These are phyloP conservation scores for Schwanniomyces vanrijiae DNA, from an alignment of 805 yeast genomes.

Conservation along the genomic window DNA sequence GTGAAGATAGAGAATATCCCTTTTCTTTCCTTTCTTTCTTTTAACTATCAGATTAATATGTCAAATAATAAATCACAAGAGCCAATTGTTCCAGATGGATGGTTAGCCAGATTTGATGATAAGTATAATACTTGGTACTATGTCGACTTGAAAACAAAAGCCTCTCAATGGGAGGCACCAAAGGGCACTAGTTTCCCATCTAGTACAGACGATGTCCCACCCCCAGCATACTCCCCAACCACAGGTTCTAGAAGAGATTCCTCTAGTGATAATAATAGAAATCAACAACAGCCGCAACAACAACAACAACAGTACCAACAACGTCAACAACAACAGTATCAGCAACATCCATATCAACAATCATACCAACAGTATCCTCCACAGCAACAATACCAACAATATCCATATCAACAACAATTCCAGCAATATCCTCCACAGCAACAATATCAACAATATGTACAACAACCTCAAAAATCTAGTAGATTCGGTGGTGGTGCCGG, in stretches of 20 bases:
- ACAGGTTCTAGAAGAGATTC: not conserved
- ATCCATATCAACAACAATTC: constrained; percentile 22
- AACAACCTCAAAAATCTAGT: constrained; percentile 21
- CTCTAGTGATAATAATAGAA: not conserved
- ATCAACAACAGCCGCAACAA: not conserved
- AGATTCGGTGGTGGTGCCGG: constrained; percentile 47
- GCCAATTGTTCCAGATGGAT: constrained; percentile 64
- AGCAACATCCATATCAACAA: constrained; percentile 11
- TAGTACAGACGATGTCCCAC: constrained; percentile 28
- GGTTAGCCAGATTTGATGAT: constrained; percentile 74
- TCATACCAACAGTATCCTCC: constrained; percentile 26
- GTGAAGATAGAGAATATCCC: not conserved
- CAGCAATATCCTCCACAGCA: constrained; percentile 13
- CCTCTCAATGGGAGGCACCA: constrained; percentile 93
- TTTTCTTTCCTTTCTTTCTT: not conserved
- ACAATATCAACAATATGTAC: constrained; percentile 9
- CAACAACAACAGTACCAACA: constrained; percentile 4
- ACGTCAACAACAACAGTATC: constrained; percentile 13
- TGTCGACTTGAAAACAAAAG: constrained; percentile 68
- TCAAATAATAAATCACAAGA: constrained; percentile 19
- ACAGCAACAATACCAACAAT: constrained; percentile 27
- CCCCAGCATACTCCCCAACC: constrained; percentile 41
- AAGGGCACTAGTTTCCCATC: constrained; percentile 38
- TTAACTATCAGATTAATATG: not conserved
- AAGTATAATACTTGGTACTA: constrained; percentile 75